A percentile compares a stretch with the other conserved stretches of the same genome.
Conservation (phyloP, 2,329 filamentous ascomycete species). For the Stemphylium vesicarium region DNA sequence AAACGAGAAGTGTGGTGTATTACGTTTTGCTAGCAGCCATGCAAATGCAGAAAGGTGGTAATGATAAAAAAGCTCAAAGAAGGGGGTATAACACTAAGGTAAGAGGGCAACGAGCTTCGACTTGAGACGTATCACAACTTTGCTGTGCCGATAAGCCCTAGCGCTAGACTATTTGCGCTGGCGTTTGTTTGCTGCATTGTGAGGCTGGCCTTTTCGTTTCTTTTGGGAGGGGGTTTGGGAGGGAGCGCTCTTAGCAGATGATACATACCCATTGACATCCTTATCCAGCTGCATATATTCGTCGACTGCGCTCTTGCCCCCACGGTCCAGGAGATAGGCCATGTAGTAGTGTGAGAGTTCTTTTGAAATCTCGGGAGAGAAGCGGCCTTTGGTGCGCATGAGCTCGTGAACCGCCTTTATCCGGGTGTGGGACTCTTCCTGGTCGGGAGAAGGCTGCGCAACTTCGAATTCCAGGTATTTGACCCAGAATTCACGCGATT, state of each 20-base stretch:
- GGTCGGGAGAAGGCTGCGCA: conserved; percentile 73
- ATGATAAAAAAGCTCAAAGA: conserved; percentile 22
- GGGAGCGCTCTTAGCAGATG: conserved; percentile 38
- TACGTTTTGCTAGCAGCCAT: conserved; percentile 36
- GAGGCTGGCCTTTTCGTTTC: conserved; percentile 40
- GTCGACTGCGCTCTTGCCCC: conserved; percentile 82
- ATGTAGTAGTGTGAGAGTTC: conserved; percentile 81
- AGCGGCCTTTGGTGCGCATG: conserved; percentile 73
- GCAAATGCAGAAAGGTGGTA: conserved; percentile 27
- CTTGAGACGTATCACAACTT: conserved; percentile 4
- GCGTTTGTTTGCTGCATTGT: conserved; percentile 43
- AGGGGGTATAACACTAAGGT: conserved; percentile 4
- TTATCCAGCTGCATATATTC: conserved; percentile 83
- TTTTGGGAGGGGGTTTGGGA: conserved; percentile 27
- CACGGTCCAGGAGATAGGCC: conserved; percentile 80
- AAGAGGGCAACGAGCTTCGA: conserved; percentile 5
- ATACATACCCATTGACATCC: conserved; percentile 76
- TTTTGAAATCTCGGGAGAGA: conserved; percentile 71
- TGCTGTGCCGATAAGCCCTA: conserved; percentile 13
- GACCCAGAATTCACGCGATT: conserved; percentile 88
- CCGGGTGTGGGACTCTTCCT: conserved; percentile 70
- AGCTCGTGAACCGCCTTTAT: conserved; percentile 82
- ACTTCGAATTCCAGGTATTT: conserved; percentile 90
- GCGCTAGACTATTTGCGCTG: conserved; percentile 30
- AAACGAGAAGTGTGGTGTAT: conserved; percentile 32